phyloP scores from a whole-genome alignment of 805 yeast genomes.

The Saturnispora sanitii region DNA sequence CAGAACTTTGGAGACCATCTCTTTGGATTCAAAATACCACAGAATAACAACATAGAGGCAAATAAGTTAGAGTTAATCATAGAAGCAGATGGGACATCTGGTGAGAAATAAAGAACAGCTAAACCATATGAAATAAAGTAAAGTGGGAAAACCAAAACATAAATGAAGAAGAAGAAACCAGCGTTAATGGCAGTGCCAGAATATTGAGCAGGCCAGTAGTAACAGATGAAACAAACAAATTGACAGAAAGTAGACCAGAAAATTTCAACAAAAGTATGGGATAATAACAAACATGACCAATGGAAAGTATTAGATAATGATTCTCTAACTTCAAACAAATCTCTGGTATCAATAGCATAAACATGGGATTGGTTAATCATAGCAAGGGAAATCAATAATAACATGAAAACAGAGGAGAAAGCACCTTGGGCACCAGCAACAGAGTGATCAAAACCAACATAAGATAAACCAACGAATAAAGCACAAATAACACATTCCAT shows the following conservation, averaged over 20 bases:
- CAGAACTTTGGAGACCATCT: constrained; percentile 64
- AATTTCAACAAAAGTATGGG: constrained; percentile 47
- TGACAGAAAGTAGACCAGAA: constrained; percentile 46
- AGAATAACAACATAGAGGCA: constrained; percentile 50
- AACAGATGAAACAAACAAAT: constrained; percentile 37
- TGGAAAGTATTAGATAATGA: constrained; percentile 61
- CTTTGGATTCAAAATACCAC: constrained; percentile 57
- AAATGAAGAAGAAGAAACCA: constrained; percentile 34
- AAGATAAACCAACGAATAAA: constrained; percentile 46
- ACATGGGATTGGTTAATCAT: constrained; percentile 58
- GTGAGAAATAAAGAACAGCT: constrained; percentile 47
- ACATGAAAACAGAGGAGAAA: constrained; percentile 41
- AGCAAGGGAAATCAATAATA: constrained; percentile 52
- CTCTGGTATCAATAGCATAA: constrained; percentile 47
- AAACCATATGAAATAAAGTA: constrained; percentile 44
- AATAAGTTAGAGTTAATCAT: constrained; percentile 47
- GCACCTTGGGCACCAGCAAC: constrained; percentile 48
- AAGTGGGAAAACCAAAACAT: constrained; percentile 33
- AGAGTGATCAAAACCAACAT: constrained; percentile 45
- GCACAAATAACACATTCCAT: constrained; percentile 35
- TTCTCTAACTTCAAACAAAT: constrained; percentile 60
- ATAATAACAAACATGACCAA: constrained; percentile 49
- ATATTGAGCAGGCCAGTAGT: constrained; percentile 29
- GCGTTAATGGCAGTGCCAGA: constrained; percentile 32
- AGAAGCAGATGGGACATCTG: constrained; percentile 58